Evolutionary conservation across 257 asterid genomes (phyloP), one percentile per base, ranked within the genome.

Genomic region (Phtheirospermum japonicum): DNA sequence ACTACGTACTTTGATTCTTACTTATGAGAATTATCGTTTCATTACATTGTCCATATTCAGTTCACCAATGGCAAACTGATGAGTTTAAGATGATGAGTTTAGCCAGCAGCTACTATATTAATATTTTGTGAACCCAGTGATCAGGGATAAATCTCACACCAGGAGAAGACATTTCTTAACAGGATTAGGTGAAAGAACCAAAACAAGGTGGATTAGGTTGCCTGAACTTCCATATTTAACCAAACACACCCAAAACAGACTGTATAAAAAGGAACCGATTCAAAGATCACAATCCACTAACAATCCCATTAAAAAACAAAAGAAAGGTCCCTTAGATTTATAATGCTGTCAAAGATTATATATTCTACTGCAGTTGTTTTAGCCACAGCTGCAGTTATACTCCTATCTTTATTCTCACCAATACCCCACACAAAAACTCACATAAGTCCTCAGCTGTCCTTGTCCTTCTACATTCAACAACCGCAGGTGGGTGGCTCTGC

Each of bases 371-470:
- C 93, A 53, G 87, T 90, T 71, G 63, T 79, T 65, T 60, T 88
- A 70, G 96, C 98, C 61, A 77, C 79, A 34, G 53, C 81, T 17
- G 62, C 89, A 53, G 96, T 85, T 17, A 67, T 84, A 28, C 85
- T 88, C 20, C 79, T 88, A 6, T 94, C 96, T 37, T 39, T 85
- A 5, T 76, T 90, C 69, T 82, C 91, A n/a, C 96, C 93, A 19
- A 23, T 79, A 8, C 89, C 91, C 19, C 85, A 78, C 37, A 56
- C 61, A 58, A 77, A 61, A 5, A 61, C 9, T 67, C 50, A 62
- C 20, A 9, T 59, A 6, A 49, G 40, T 8, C 70, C 90, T 2
- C 51, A 57, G 37, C 31, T 82, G 4, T 73, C 86, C 63, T 23
- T 90, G 31, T 82, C 93, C 7, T 70, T 87, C 13, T 87, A 87